Evolutionary conservation across 108 stramenopile genomes (phyloP).

Genomic region (Pseudonitzschia multiseries): DNA sequence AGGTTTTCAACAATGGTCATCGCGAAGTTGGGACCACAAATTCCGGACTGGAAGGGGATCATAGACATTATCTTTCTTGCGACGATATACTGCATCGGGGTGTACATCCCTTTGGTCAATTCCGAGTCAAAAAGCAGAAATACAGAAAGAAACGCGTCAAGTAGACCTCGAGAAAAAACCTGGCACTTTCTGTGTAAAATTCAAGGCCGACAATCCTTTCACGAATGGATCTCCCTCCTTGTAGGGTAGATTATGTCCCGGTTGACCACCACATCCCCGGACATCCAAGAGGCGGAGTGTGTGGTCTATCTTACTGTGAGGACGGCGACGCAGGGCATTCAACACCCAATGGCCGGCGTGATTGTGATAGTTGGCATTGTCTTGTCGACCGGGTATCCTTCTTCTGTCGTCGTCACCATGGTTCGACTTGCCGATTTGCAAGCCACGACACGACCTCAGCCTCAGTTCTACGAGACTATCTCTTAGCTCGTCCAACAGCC

Average conservation of each 20-base stretch:
- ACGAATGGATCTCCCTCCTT: conserved; percentile 37
- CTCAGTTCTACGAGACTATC: conserved; percentile 53
- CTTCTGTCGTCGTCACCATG: conserved; percentile 6
- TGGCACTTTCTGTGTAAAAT: conserved; percentile 41
- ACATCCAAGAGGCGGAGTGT: conserved; percentile 45
- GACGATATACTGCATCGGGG: too few relatives aligned
- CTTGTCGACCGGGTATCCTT: not conserved
- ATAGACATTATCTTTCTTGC: too few relatives aligned
- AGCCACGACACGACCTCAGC: conserved; percentile 29
- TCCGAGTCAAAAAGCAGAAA: too few relatives aligned
- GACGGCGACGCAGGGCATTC: conserved; percentile 32
- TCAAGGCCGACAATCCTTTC: conserved; percentile 35
- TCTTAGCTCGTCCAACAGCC: conserved; percentile 32
- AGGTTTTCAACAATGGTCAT: too few relatives aligned
- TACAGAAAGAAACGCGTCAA: not conserved
- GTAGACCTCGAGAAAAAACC: conserved; percentile 41
- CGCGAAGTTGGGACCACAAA: too few relatives aligned
- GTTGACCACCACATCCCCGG: conserved; percentile 37
- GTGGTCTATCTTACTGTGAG: conserved; percentile 12
- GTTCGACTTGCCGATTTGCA: not conserved
- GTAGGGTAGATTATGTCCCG: conserved; percentile 13
- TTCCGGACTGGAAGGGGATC: too few relatives aligned
- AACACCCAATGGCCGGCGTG: conserved; percentile 38
- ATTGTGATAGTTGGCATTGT: not conserved
- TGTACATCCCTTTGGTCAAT: too few relatives aligned